Percentiles rank a stretch among this genome's conserved stretches.
Evolutionary conservation across 2,329 filamentous ascomycete species (phyloP).

Genomic region (Epichloe aotearoae): DNA sequence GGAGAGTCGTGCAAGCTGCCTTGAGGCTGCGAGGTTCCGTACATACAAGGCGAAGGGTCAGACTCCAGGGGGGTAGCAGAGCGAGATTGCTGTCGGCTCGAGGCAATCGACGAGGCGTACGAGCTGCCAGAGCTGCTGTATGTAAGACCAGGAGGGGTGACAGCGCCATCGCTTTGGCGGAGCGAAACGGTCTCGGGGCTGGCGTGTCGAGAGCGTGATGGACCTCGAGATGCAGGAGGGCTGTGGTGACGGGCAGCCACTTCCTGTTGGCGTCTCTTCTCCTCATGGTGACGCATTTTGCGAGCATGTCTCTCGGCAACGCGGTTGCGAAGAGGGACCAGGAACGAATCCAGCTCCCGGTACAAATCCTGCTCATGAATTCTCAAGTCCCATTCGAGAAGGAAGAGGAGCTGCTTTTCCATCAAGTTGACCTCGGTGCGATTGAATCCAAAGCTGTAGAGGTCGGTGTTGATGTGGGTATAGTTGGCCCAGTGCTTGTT

Average conservation of each 20-base stretch:
- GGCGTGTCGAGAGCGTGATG: slow-evolving; percentile 27
- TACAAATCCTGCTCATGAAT: slow-evolving; percentile 80
- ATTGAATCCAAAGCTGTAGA: slow-evolving; percentile 71
- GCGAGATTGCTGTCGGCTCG: slow-evolving; percentile 34
- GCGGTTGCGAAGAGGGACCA: slow-evolving; percentile 64
- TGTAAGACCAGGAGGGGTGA: slow-evolving; percentile 35
- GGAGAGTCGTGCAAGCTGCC: slow-evolving; percentile 37
- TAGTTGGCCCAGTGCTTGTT: slow-evolving; percentile 99
- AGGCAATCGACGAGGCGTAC: slow-evolving; percentile 34
- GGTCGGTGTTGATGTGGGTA: slow-evolving; percentile 57
- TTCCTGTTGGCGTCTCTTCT: slow-evolving; percentile 28
- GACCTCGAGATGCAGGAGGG: slow-evolving; percentile 32
- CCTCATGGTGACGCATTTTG: slow-evolving; percentile 35
- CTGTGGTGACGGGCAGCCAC: slow-evolving; percentile 28
- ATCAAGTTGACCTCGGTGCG: slow-evolving; percentile 96
- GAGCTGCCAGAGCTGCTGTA: slow-evolving; percentile 37
- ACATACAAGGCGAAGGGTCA: slow-evolving; percentile 31
- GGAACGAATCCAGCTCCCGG: slow-evolving; percentile 73
- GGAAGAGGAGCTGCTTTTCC: slow-evolving; percentile 95
- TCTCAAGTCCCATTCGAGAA: slow-evolving; percentile 87
- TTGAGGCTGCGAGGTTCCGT: slow-evolving; percentile 15
- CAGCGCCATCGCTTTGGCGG: slow-evolving; percentile 22
- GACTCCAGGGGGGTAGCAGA: slow-evolving; percentile 41
- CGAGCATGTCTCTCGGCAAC: slow-evolving; percentile 37
- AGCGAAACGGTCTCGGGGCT: slow-evolving; percentile 27